Percentiles rank a stretch among this genome's conserved stretches.
phyloP scores from a whole-genome alignment of 2,329 filamentous ascomycete genomes.

The Periconia macrospinosa region DNA sequence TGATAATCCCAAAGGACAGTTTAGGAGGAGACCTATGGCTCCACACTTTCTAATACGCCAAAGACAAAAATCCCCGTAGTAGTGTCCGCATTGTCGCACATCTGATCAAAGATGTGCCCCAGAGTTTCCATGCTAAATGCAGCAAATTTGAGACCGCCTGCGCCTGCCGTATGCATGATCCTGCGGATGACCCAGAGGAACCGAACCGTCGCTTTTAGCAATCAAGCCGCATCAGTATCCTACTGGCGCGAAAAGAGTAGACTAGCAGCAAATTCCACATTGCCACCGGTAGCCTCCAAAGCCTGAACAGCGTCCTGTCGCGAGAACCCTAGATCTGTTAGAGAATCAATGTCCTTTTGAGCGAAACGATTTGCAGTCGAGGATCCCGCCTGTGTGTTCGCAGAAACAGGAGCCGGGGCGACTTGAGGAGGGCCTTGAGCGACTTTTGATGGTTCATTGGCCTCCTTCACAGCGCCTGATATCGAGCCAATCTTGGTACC shows the following conservation, averaged over 20 bases:
- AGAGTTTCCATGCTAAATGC: neutral
- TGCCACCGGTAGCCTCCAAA: slow-evolving; percentile 78
- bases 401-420: slow-evolving; percentile 7
- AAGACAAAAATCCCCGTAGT: neutral
- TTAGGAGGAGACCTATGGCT: neutral
- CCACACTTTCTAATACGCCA: neutral
- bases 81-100: neutral
- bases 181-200: neutral
- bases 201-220: neutral
- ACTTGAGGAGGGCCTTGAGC: slow-evolving; percentile 18
- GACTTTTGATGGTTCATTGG: slow-evolving; percentile 38
- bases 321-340: slow-evolving; percentile 77
- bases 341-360: slow-evolving; percentile 71
- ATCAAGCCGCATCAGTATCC: neutral
- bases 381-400: slow-evolving; percentile 1
- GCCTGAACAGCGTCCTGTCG: slow-evolving; percentile 77
- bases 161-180: neutral
- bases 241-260: slow-evolving; percentile 60
- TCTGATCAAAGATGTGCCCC: neutral
- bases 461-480: slow-evolving; percentile 72
- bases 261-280: slow-evolving; percentile 85
- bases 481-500: slow-evolving; percentile 86
- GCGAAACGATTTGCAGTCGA: slow-evolving; percentile 45
- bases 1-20: neutral
- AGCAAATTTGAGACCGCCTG: neutral